Base-by-base conservation (phyloP, 108 stramenopile species). In the Epipyxis sp. region DNA sequence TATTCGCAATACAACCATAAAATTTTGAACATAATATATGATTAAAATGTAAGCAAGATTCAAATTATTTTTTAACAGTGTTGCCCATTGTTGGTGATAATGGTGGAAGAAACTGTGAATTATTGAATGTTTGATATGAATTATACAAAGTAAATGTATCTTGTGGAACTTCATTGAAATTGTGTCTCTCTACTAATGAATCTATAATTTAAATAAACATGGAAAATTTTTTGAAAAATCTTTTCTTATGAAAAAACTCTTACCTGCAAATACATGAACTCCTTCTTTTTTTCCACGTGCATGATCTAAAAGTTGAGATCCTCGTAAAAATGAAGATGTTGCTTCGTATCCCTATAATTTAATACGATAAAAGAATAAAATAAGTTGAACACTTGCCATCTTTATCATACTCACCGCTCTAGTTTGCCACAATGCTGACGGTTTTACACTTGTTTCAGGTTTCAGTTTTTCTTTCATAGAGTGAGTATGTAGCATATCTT, bases 401-500 rank as follows among this genome's bases (percentile, higher is more conserved):
- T 57, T 16, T 16, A 25, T 16, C 20, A 20, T 25, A 20, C 54
- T 57, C 25, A 57, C 54, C 10, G 27, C 25, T 29, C 61, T 29
- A 37, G 10, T 16, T 25, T 65, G 61, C 61, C 61, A 65, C 6
- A 65, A 32, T 32, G 61, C 61, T 65, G 61, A 65, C 30, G 61
- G 61, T 25, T 65, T 65, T 3, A 65, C 61, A 29, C 10, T 37
- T 32, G 34, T 65, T 25, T 65, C 61, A 10, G 61, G 30, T 6
- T 65, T 3, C 61, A 65, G 35, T 25, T 37, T 29, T 6, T 32
- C 34, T 32, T 65, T 32, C 61, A 65, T 65, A 10, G 6, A 37
- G 34, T 65, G 61, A 65, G 13, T 65, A 25, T 65, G 61, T 10
- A 6, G 3, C 61, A 65, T 65, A 65, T 65, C 61, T 25, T 65